A percentile compares a stretch with the other conserved stretches of the same genome.
Conservation (phyloP, 305 asterid genomes). For the Plantago coronopus region DNA sequence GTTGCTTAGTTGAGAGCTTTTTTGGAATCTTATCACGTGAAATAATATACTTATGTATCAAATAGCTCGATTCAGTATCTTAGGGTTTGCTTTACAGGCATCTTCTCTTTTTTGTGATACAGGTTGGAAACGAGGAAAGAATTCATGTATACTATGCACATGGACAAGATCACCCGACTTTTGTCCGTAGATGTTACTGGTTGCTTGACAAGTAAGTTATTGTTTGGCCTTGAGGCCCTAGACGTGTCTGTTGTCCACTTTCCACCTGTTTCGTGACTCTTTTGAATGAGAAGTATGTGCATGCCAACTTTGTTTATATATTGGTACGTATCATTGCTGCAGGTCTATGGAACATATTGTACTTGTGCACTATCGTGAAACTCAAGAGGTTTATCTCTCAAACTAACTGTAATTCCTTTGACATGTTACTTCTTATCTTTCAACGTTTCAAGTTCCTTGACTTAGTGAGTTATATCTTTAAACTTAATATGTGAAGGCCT, state of each 20-base stretch:
- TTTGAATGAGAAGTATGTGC: conserved; percentile 14
- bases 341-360: conserved; percentile 90
- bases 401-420: conserved; percentile 10
- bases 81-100: conserved; percentile 25
- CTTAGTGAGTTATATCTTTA: not conserved
- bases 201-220: conserved; percentile 87
- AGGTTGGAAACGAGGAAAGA: conserved; percentile 95
- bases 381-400: conserved; percentile 76
- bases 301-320: conserved; percentile 6
- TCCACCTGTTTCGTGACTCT: conserved; percentile 15
- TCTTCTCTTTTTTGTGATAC: conserved; percentile 27
- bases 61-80: conserved; percentile 4
- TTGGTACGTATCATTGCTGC: conserved; percentile 29
- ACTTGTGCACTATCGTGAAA: conserved; percentile 97
- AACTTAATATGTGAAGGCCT: not conserved
- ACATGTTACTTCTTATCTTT: conserved; percentile 3
- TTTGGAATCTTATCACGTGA: not conserved
- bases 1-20: not conserved
- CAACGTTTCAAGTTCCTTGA: conserved; percentile 3
- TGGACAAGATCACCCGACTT: conserved; percentile 83
- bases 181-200: conserved; percentile 99
- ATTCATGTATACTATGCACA: conserved; percentile 99
- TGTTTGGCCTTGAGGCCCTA: conserved; percentile 1
- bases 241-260: conserved; percentile 6
- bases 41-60: conserved; percentile 15